These are phyloP conservation scores for Aspergillus egyptiacus DNA, from an alignment of 495 filamentous ascomycete species.

Conservation along the genomic window DNA sequence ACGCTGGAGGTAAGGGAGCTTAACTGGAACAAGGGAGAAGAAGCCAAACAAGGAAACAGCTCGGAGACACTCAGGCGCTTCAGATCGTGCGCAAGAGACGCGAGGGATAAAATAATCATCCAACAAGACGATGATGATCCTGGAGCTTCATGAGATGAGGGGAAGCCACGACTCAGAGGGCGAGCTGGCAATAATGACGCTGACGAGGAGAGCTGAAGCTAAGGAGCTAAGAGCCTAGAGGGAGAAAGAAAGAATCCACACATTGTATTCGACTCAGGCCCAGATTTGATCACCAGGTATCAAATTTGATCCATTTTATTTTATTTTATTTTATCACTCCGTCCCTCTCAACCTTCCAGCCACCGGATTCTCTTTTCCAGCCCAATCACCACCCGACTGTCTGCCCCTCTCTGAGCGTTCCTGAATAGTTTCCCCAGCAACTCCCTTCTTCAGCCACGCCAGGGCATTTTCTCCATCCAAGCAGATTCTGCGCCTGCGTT, in stretches of 20 bases:
- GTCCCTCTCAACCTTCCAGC: too few relatives aligned
- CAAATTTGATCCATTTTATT: too few relatives aligned
- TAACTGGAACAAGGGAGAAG: neutral
- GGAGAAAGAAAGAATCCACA: neutral
- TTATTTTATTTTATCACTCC: too few relatives aligned
- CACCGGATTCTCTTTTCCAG: neutral
- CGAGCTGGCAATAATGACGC: neutral
- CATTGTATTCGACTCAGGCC: neutral
- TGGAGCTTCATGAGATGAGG: too few relatives aligned
- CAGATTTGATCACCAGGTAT: neutral
- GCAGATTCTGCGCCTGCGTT: too few relatives aligned
- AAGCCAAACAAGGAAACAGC: neutral
- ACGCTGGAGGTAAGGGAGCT: neutral
- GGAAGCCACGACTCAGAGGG: too few relatives aligned
- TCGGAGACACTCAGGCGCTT: neutral
- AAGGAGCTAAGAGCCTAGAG: neutral
- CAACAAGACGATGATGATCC: too few relatives aligned
- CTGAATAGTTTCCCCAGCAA: constrained; percentile 30
- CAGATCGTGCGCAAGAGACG: too few relatives aligned
- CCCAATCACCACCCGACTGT: neutral
- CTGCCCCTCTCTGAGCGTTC: neutral
- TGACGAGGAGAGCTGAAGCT: neutral
- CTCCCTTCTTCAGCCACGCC: constrained; percentile 23
- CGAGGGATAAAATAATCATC: neutral
- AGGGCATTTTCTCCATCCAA: neutral